Evolutionary conservation across 2,329 filamentous ascomycete genomes (phyloP), one percentile per base, ranked within the genome.

Genomic region (Cladophialophora bantiana): DNA sequence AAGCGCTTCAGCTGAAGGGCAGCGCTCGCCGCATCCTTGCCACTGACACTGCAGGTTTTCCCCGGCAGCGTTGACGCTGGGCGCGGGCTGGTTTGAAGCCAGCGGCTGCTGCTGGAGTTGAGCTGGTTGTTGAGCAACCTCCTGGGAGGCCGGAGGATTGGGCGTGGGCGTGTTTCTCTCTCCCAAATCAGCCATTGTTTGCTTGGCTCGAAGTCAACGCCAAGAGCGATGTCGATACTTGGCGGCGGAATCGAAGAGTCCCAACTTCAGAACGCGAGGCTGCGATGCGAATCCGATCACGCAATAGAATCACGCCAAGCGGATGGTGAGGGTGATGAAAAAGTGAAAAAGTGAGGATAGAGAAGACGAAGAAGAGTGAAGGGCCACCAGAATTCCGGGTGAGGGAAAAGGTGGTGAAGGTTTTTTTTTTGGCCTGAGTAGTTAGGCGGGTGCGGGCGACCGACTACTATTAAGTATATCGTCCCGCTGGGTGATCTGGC

Each of bases 21-120:
- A 84, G 70, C 86, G 84, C 73, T 89, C 87, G 71, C 84, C 83
- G 74, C 87, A 89, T 70, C 83, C 84, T 71, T 84, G 82, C 87
- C 87, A 89, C 78, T 88, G 85, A 72, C 87, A 89, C 48, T 78
- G 75, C 63, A 83, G 75, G 59, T 80, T 78, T 61, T 82, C 80
- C 36, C 75, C 72, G 32, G 70, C 59, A 65, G 69, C 57, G 61
- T 72, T 71, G 58, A 72, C 69, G 42, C 36, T 64, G 6, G 72
- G 70, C 4, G 69, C 69, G 52, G 71, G 62, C 36, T 69, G 70
- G 32, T 62, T 67, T 32, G 62, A 66, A 13, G 62, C 40, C 62
- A 64, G 38, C 20, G 62, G 63, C 38, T 58, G 60, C 53, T 61
- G 66, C 34, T 52, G 63, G 32, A 65, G 58, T 52, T 71, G 70